Evolutionary conservation across 805 yeast genomes (phyloP), one percentile per base, ranked within the genome.

Genomic region (Clavispora carvajalis): DNA sequence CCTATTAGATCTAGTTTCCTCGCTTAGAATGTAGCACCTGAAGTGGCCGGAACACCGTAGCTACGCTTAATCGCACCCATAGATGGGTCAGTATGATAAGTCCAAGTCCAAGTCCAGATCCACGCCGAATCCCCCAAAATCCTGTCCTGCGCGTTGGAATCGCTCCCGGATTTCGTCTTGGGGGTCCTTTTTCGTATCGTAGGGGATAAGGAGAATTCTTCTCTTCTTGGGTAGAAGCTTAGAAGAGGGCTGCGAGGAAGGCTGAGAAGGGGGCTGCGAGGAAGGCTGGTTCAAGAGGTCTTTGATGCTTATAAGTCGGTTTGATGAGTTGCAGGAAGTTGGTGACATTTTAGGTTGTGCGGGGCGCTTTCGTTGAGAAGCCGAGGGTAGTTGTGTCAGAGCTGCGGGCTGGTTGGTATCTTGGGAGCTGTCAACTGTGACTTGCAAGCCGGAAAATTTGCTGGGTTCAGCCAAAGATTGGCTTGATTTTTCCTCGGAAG

Each of bases 91-190:
- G 6, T 31, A 12, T 16, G 28, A 24, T 15, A 24, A 23, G 16
- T 28, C 19, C 31, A 16, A 26, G 30, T 26, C 30, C 30, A 13
- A 28, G n/a, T 28, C 31, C 31, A 28, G 31, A 12, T 23, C 33
- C 10, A 24, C 24, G 5, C 34, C 34, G n/a, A 43, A 43, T 1
- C 46, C 48, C 4, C 25, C 24, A 26, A 48, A 48, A 12, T 29
- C 38, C 7, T 16, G 13, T 10, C 41, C 52, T n/a, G 28, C 34
- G 29, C 16, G 23, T 9, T 24, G 24, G 18, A 40, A 43, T 22
- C 44, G 37, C 25, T 43, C 38, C 10, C 34, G 30, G 16, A 43
- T n/a, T 19, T 43, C 38, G 19, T 39, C 40, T n/a, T 19, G 31
- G 9, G 37, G 21, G 16, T 36, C 36, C 17, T 35, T 39, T 17